Conservation (phyloP, 2,329 filamentous ascomycete genomes). For the Penicillium sp. region DNA sequence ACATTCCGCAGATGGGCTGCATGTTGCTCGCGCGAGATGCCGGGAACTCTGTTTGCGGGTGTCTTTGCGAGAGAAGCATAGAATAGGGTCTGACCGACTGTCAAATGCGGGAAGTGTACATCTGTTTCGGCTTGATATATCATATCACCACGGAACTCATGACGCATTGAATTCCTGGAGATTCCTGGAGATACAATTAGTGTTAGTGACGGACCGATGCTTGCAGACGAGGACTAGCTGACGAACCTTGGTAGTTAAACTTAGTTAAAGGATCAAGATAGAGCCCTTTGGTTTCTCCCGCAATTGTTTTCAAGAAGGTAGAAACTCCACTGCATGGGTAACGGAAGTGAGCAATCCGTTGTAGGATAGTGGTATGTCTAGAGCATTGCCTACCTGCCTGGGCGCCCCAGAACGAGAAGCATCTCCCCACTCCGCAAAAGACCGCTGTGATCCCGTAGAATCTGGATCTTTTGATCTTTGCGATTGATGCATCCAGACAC, state of each 20-base stretch:
- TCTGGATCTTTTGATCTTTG: background rate
- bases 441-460: background rate
- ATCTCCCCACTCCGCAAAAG: slow-evolving; percentile 50
- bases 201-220: no score
- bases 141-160: slow-evolving; percentile 12
- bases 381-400: slow-evolving; percentile 32
- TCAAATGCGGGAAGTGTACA: slow-evolving; percentile 61
- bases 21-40: no score
- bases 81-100: slow-evolving; percentile 56
- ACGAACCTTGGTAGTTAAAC: slow-evolving; percentile 14
- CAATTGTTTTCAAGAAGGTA: slow-evolving; percentile 59
- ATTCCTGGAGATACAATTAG: background rate
- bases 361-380: no score
- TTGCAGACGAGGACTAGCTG: no score
- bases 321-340: slow-evolving; percentile 46
- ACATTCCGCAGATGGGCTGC: no score
- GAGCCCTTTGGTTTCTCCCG: slow-evolving; percentile 40
- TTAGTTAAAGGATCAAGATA: background rate
- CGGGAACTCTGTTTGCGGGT: slow-evolving; percentile 39
- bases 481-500: background rate
- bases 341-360: no score
- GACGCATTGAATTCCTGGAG: slow-evolving; percentile 1
- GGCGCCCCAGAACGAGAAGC: slow-evolving; percentile 54
- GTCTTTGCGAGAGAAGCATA: no score
- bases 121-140: slow-evolving; percentile 15